Conservation (phyloP, 2,329 filamentous ascomycete species). For the Raffaelea ambrosiae region DNA sequence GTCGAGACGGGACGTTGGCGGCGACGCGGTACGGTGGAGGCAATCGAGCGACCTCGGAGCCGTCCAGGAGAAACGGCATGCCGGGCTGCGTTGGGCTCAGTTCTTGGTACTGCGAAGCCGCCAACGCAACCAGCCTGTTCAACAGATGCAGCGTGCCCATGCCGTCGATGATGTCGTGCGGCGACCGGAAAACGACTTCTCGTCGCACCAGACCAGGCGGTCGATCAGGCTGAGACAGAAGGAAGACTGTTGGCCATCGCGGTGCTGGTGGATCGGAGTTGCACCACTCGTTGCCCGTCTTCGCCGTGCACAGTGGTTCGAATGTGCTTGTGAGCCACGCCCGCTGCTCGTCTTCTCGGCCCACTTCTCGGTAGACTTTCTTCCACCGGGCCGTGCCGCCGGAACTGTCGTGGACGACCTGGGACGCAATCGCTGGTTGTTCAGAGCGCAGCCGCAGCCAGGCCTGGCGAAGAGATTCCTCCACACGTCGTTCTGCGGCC, state of each 20-base stretch:
- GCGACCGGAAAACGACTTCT: background rate
- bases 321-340: background rate
- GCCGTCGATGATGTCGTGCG: background rate
- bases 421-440: background rate
- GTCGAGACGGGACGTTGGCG: background rate
- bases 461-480: background rate
- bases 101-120: too few species aligned
- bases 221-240: background rate
- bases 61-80: background rate
- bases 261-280: background rate
- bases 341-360: background rate
- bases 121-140: background rate
- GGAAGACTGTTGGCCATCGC: background rate
- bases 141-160: background rate
- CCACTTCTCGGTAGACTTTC: background rate
- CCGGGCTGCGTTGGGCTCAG: too few species aligned
- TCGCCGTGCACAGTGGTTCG: background rate
- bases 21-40: background rate
- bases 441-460: background rate
- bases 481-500: background rate
- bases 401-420: background rate
- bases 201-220: background rate
- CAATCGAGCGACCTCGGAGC: background rate
- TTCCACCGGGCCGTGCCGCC: background rate
- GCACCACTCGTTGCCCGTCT: background rate